Conservation (phyloP, 2,329 filamentous ascomycete genomes). For the Diatrype stigma region DNA sequence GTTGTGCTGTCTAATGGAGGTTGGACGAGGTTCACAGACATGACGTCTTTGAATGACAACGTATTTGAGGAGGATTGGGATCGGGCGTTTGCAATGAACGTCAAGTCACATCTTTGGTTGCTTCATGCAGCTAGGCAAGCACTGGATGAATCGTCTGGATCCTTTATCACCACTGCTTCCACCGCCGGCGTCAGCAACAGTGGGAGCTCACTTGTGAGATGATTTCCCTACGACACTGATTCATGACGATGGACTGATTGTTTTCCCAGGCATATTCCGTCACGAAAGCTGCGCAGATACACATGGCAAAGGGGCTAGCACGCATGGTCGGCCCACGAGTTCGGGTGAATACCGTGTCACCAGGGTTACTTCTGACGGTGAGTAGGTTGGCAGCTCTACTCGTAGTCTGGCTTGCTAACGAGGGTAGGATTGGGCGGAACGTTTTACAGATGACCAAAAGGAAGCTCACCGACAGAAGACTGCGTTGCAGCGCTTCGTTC, state of each 20-base stretch:
- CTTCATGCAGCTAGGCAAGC: conserved; percentile 46
- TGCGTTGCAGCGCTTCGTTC: conserved; percentile 52
- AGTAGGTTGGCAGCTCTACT: conserved; percentile 1
- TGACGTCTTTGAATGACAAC: conserved; percentile 44
- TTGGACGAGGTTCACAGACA: conserved; percentile 42
- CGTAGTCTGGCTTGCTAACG: conserved; percentile 6
- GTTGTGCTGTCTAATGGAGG: conserved; percentile 69
- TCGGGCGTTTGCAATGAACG: conserved; percentile 52
- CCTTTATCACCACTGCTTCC: conserved; percentile 58
- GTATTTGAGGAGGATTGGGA: conserved; percentile 53
- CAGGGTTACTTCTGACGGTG: conserved; percentile 46
- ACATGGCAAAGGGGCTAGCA: conserved; percentile 49
- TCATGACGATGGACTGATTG: neutral
- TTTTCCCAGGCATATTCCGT: conserved; percentile 61
- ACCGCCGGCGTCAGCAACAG: conserved; percentile 58
- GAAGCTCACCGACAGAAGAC: conserved; percentile 46
- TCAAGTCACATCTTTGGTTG: conserved; percentile 55
- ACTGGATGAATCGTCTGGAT: conserved; percentile 49
- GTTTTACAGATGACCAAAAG: conserved; percentile 52
- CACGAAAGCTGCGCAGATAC: conserved; percentile 66
- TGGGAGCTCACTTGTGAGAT: conserved; percentile 49
- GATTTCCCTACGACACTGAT: neutral
- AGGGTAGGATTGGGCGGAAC: conserved; percentile 55
- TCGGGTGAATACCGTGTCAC: conserved; percentile 50
- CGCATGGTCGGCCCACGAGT: conserved; percentile 45